Percentiles rank a stretch among this genome's conserved stretches.
Evolutionary conservation across 176 grass and related monocot species (phyloP).

Genomic region (Aegilops speltoides): DNA sequence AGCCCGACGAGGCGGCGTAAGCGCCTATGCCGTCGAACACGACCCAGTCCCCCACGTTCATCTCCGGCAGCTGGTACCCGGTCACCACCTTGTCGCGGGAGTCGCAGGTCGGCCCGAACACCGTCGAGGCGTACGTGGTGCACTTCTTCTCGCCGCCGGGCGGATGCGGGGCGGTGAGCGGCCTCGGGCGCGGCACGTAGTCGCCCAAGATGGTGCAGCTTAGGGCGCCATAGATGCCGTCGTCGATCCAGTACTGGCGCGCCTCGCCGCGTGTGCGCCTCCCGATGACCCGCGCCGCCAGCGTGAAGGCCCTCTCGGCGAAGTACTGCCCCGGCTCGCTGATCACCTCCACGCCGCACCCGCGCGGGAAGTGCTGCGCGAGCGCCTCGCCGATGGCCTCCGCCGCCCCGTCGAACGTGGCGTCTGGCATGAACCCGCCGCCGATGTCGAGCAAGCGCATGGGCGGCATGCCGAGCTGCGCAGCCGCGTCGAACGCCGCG

Average conservation of each 20-base stretch:
- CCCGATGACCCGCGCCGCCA: not conserved
- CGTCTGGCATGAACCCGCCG: not conserved
- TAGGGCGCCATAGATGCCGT: not conserved
- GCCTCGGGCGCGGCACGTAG: not conserved
- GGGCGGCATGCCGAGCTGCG: not conserved
- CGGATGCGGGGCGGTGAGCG: not conserved
- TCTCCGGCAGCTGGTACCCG: not conserved
- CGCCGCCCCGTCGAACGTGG: not conserved
- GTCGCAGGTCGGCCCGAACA: not conserved
- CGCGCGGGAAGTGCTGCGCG: not conserved
- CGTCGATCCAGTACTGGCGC: slow-evolving; percentile 21
- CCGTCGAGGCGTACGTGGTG: not conserved
- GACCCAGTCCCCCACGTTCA: not conserved
- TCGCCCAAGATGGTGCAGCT: not conserved
- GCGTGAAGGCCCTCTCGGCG: not conserved
- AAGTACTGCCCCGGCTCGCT: not conserved
- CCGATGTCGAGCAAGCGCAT: slow-evolving; percentile 17
- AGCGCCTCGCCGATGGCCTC: not conserved
- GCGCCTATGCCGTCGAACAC: slow-evolving; percentile 19
- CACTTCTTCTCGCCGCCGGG: not conserved
- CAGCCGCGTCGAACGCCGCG: not conserved
- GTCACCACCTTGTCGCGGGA: not conserved
- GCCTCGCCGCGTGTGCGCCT: not conserved
- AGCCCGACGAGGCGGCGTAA: not conserved
- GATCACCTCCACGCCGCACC: not conserved